Evolutionary conservation across 2,329 filamentous ascomycete genomes (phyloP).

Genomic region (Alternaria tenuissima): DNA sequence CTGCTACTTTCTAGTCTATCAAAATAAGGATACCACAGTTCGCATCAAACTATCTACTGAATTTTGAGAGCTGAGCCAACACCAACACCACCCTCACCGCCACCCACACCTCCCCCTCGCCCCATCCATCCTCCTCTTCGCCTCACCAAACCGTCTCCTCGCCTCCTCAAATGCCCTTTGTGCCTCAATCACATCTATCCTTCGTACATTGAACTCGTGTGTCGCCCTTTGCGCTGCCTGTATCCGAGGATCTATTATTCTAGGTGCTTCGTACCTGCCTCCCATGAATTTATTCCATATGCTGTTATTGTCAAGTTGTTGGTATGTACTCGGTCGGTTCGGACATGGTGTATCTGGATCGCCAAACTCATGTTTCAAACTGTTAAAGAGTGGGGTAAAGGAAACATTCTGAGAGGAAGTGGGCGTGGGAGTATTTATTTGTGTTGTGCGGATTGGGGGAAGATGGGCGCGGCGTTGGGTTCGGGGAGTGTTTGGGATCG

Average conservation of each 20-base stretch:
- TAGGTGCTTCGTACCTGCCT: not conserved
- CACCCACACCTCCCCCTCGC: slow-evolving; percentile 1
- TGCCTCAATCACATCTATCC: slow-evolving; percentile 8
- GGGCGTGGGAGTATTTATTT: not conserved
- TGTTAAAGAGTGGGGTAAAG: slow-evolving; percentile 4
- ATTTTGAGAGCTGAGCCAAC: not conserved
- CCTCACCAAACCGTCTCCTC: slow-evolving; percentile 10
- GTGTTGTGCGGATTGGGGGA: slow-evolving; percentile 6
- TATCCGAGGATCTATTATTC: not conserved
- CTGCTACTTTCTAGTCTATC: too few relatives aligned
- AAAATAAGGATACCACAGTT: too few relatives aligned
- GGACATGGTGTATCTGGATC: not conserved
- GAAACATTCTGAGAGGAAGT: not conserved
- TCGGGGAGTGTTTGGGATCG: not conserved
- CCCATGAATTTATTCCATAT: not conserved
- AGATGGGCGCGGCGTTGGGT: slow-evolving; percentile 1
- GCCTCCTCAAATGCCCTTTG: slow-evolving; percentile 8
- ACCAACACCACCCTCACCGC: not conserved
- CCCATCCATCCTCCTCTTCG: slow-evolving; percentile 9
- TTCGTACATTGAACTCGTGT: slow-evolving; percentile 15
- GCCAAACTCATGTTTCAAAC: not conserved
- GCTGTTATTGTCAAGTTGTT: not conserved
- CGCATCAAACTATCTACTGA: not conserved
- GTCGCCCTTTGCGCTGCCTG: slow-evolving; percentile 12
- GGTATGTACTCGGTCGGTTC: not conserved